Conservation (phyloP, 345 rosid genomes). For the Dipteronia sinensis region DNA sequence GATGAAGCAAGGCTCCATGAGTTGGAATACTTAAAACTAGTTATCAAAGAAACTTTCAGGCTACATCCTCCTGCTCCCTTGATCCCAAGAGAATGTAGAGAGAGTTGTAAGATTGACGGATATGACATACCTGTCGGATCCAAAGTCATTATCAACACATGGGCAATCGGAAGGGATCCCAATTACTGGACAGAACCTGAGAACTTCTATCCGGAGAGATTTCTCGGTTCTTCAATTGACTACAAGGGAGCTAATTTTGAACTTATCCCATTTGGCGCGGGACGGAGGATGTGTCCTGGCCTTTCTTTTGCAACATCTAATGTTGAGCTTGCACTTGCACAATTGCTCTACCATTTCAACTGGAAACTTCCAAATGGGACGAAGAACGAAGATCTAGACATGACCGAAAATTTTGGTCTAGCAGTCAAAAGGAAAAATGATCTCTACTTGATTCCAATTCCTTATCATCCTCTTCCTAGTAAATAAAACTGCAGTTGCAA, state of each 20-base stretch:
- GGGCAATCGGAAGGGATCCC: conserved; percentile 36
- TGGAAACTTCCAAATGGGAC: no score
- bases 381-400: no score
- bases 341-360: no score
- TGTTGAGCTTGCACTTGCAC: no score
- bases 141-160: conserved; percentile 25
- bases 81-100: conserved; percentile 34
- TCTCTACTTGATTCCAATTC: no score
- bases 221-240: conserved; percentile 17
- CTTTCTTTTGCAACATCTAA: background rate
- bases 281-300: background rate
- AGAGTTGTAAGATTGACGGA: conserved; percentile 16
- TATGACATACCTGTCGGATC: conserved; percentile 19
- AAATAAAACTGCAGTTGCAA: no score
- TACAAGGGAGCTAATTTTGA: conserved; percentile 21
- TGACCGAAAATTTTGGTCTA: no score
- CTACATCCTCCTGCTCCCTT: conserved; percentile 32
- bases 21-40: conserved; percentile 26
- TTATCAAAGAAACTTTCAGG: conserved; percentile 21
- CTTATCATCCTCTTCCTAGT: no score
- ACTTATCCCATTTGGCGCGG: conserved; percentile 19
- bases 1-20: conserved; percentile 26
- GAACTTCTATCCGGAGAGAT: conserved; percentile 26
- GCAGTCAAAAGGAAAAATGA: no score
- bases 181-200: conserved; percentile 29